Evolutionary conservation across 1,284 basidiomycete species (phyloP), one percentile per base, ranked within the genome.

Genomic region (Dichomitus squalens): DNA sequence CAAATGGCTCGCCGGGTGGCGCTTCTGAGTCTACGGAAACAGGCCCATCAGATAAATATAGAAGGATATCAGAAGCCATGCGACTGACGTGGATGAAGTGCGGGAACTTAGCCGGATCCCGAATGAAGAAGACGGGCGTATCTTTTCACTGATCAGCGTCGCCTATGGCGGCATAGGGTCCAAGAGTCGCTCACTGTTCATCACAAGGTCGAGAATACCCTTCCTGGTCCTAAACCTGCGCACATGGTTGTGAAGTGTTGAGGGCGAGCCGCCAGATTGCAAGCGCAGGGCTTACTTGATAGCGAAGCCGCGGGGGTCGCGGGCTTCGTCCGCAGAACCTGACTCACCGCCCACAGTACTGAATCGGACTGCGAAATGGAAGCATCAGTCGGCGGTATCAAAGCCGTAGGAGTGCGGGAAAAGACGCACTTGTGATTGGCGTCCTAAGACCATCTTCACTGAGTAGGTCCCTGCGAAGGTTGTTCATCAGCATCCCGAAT

Each of bases 281-380:
- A 25, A 29, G 4, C 39, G 25, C 9, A 40, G n/a, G 9, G 55
- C 62, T 25, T 52, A 70, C 68, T 69, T 70, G 23, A 70, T 46
- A 16, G 68, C 65, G 57, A 70, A 70, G 9, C 69, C 95, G 72
- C 94, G 91, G 44, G 93, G 93, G 72, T 97, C 95, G 63, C 94
- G 89, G 52, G 91, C 92, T 23, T 92, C 91, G 71, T 98, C 95
- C 21, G 92, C 82, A 35, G 93, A 93, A 20, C 95, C 95, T 36
- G 79, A 79, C 75, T 96, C 94, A 49, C 95, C 91, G 60, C 88
- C 91, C 63, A 94, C 92, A n/a, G 92, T 93, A 55, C 92, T 92
- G 80, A 95, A 95, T 53, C 93, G 90, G 46, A 85, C 80, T 71
- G 90, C 89, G 9, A 84, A 79, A 84, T 0, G 91, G 25, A 11